These are phyloP conservation scores for Claviceps africana DNA, from an alignment of 2,329 filamentous ascomycete species.

Conservation along the genomic window DNA sequence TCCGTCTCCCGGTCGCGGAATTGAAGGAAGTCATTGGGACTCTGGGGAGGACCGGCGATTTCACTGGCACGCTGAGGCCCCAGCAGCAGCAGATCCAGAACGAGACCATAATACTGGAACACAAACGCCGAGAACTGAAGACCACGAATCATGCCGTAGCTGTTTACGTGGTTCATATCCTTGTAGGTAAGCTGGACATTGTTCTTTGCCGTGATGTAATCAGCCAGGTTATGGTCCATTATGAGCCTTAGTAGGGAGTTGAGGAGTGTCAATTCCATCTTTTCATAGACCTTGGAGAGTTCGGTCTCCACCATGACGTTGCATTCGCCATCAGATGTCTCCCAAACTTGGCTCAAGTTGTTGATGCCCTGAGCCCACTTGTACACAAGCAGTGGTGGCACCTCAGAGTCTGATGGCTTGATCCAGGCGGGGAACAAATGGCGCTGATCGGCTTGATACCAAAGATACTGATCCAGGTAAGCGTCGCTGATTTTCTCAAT, in stretches of 20 bases:
- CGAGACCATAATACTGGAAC: conserved; percentile 96
- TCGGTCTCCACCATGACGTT: conserved; percentile 98
- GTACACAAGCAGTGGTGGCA: conserved; percentile 85
- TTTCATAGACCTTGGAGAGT: conserved; percentile 98
- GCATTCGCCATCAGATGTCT: conserved; percentile 83
- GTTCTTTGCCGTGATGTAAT: conserved; percentile 99
- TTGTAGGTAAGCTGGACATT: conserved; percentile 99
- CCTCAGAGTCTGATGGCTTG: conserved; percentile 96
- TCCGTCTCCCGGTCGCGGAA: conserved; percentile 91
- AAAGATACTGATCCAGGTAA: conserved; percentile 94
- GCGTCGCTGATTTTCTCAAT: conserved; percentile 99
- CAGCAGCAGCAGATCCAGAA: conserved; percentile 82
- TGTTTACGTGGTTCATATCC: conserved; percentile 99
- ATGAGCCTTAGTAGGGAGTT: conserved; percentile 87
- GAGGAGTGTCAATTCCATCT: conserved; percentile 90
- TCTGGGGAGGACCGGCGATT: conserved; percentile 85
- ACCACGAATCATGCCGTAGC: conserved; percentile 95
- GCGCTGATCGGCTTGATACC: conserved; percentile 97
- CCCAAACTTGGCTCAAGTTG: conserved; percentile 91
- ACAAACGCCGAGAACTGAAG: conserved; percentile 97
- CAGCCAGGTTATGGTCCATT: conserved; percentile 98
- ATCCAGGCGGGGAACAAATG: conserved; percentile 98
- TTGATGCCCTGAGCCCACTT: conserved; percentile 99
- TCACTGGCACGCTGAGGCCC: conserved; percentile 94
- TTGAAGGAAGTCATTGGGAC: conserved; percentile 93